Conservation (phyloP, 768 basidiomycete genomes). For the Tephrocybe sp. region DNA sequence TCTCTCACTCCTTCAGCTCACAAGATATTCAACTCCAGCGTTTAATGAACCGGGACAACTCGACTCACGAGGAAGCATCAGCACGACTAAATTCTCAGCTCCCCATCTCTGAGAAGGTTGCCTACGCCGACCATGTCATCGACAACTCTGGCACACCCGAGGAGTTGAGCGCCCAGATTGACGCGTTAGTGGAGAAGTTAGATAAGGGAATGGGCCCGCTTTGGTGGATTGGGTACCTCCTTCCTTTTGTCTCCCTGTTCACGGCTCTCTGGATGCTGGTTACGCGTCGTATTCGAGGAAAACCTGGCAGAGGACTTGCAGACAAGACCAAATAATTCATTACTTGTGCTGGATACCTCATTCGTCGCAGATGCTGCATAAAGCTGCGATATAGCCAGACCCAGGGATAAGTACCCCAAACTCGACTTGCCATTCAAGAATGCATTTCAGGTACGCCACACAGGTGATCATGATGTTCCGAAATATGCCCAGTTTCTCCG, state of each 20-base stretch:
- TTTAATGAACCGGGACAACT: slow-evolving; percentile 74
- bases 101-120: slow-evolving; percentile 73
- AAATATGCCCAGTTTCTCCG: too few relatives aligned
- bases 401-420: too few relatives aligned
- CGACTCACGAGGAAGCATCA: slow-evolving; percentile 64
- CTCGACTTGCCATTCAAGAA: too few relatives aligned
- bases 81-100: slow-evolving; percentile 80
- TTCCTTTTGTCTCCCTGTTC: slow-evolving; percentile 19
- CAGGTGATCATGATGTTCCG: too few relatives aligned
- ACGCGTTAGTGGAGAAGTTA: slow-evolving; percentile 41
- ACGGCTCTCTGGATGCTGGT: slow-evolving; percentile 15
- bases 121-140: slow-evolving; percentile 83
- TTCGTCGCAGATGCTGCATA: too few relatives aligned
- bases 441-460: too few relatives aligned
- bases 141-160: slow-evolving; percentile 82
- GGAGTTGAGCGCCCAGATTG: slow-evolving; percentile 64
- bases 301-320: slow-evolving; percentile 5
- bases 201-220: slow-evolving; percentile 51
- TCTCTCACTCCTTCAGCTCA: slow-evolving; percentile 8
- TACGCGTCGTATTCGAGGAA: slow-evolving; percentile 15
- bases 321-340: slow-evolving; percentile 13
- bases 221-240: slow-evolving; percentile 45
- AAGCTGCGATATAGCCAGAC: too few relatives aligned
- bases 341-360: not conserved
- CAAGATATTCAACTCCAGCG: slow-evolving; percentile 80